Evolutionary conservation across 805 yeast species (phyloP), one percentile per base, ranked within the genome.

Genomic region (Dipodascopsis uninucleata): DNA sequence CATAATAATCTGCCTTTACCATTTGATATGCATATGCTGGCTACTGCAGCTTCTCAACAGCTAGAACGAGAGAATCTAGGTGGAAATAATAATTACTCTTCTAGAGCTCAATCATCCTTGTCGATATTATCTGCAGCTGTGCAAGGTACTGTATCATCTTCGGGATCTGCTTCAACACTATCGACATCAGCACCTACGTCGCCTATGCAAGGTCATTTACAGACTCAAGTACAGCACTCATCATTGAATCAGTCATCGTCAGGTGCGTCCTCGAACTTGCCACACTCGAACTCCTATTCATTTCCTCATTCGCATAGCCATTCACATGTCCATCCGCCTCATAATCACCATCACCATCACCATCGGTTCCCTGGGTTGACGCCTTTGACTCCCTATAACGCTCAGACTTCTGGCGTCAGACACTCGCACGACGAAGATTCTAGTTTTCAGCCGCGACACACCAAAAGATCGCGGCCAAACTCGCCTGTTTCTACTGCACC

Each of bases 401-500:
- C 22, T 31, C 23, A 47, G 51, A 50, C 41, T 12, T 43, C 8
- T 10, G 34, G 34, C 9, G n/a, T 29, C 34, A 20, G 47, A 12
- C 52, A 49, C 28, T 41, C 39, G 24, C 52, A 37, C 39, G 58
- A 49, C 10, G 61, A 56, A 39, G 52, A 60, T 31, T 34, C 25
- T 28, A 40, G 52, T 36, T 31, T 48, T 41, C 47, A 55, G 46
- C 59, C 61, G 12, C 56, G 60, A 34, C 59, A 66, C 44, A 55
- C 64, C 36, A 68, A 67, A 43, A 53, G 63, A 31, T 64, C 71
- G 32, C 57, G 72, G 29, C 72, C 73, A 7, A 64, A 58, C 47
- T 67, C 72, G 33, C 74, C 74, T 1, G 57, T 59, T 5, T 61
- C 68, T 14, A 69, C 74, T 2, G 74, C 72, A 14, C 74, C 74